Percentiles rank a stretch among this genome's conserved stretches.
These are phyloP conservation scores for Secale cereale DNA, from an alignment of 176 grass and related monocot species.

Conservation along the genomic window DNA sequence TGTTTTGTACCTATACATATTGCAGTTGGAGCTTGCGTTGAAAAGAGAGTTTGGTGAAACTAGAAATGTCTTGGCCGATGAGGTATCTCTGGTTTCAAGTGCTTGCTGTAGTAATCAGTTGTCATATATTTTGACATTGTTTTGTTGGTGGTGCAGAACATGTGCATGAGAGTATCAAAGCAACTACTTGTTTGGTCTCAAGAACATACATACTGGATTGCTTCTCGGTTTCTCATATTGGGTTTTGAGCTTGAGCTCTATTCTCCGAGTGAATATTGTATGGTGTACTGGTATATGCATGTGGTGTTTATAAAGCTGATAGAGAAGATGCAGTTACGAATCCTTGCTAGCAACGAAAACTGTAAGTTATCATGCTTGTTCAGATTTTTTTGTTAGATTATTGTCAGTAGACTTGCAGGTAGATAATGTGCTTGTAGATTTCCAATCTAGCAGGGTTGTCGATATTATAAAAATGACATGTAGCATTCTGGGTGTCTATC, in stretches of 20 bases:
- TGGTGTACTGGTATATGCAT: conserved; percentile 99
- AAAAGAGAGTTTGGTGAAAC: conserved; percentile 88
- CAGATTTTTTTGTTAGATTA: conserved; percentile 6
- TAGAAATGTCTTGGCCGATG: conserved; percentile 50
- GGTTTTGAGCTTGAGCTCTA: conserved; percentile 96
- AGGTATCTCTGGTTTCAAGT: conserved; percentile 44
- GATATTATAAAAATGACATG: background rate
- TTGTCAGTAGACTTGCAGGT: background rate
- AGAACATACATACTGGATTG: conserved; percentile 83
- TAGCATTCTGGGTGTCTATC: background rate
- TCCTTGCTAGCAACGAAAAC: conserved; percentile 63
- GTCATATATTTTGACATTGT: conserved; percentile 13
- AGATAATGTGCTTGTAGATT: background rate
- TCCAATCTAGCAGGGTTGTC: background rate
- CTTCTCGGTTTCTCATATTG: conserved; percentile 86
- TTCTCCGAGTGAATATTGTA: conserved; percentile 75
- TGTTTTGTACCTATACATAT: conserved; percentile 16
- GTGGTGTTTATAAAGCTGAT: conserved; percentile 67
- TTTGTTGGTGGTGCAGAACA: conserved; percentile 50
- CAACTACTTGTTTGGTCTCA: conserved; percentile 89
- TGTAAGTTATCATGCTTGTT: conserved; percentile 52
- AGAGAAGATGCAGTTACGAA: conserved; percentile 78
- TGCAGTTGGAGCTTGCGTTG: conserved; percentile 89
- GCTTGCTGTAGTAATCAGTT: conserved; percentile 7
- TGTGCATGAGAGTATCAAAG: conserved; percentile 90